Evolutionary conservation across 495 filamentous ascomycete species (phyloP), one percentile per base, ranked within the genome.

Genomic region (Xylaria acuta): DNA sequence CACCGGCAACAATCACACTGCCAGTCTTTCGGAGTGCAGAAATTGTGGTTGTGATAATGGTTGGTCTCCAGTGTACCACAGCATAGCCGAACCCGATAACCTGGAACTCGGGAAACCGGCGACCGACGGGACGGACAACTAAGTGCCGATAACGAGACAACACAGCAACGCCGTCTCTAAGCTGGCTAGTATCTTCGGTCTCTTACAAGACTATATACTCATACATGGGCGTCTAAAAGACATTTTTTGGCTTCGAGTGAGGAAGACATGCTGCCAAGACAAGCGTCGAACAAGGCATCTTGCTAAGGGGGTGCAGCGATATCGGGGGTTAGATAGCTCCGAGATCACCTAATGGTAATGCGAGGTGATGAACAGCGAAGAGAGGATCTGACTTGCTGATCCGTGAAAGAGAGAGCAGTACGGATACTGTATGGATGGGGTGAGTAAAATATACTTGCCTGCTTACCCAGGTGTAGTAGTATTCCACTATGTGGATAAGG

Each of bases 71-170:
- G 14, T 45, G 40, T 64, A 30, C 25, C 40, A 64, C 60, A 64
- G 25, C 60, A 64, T 64, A 41, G 20, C n/a, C 38, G 60, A n/a
- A 41, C 60, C 60, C 60, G 38, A 45, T 45, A 18, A 30, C 22
- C 40, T 45, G 60, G 60, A 34, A 43, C 38, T 25, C 5, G 12
- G 60, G 25, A 43, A 43, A 38, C 60, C 14, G 16, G 38, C 14
- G 14, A 45, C 14, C n/a, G 40, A 30, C n/a, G n/a, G 5, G 25
- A 27, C 14, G 5, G 11, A 27, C 43, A 20, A 3, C 9, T 20
- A 14, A 16, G 12, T 16, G 22, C 5, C 9, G 25, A 45, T 27
- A 38, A 16, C 7, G 40, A 62, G n/a, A 25, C 3, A 20, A 18
- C 16, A 41, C 2, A 62, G n/a, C n/a, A 62, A 62, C 1, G 20